A percentile compares a stretch with the other conserved stretches of the same genome.
Conservation (phyloP, 352 stramenopile genomes). For the Pythium pectinolyticum region DNA sequence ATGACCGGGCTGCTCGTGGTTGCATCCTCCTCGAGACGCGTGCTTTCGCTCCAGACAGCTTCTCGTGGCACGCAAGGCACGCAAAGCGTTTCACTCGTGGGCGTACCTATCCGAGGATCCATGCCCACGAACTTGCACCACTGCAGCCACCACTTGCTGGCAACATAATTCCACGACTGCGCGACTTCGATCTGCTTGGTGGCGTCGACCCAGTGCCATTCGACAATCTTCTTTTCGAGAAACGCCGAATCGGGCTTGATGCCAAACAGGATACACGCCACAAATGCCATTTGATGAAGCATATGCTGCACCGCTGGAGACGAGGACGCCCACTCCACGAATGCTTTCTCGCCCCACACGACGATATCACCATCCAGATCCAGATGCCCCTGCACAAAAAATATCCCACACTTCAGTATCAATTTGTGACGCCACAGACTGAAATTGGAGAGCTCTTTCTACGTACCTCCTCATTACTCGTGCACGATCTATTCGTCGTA, state of each 20-base stretch:
- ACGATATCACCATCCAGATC: no score
- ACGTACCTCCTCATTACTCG: conserved; percentile 9
- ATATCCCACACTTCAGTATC: neutral
- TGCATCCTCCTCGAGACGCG: conserved; percentile 17
- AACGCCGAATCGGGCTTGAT: conserved; percentile 68
- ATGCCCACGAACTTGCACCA: conserved; percentile 79
- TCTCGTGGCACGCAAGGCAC: conserved; percentile 53
- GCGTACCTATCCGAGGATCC: conserved; percentile 62
- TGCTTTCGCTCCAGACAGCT: conserved; percentile 38
- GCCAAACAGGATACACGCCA: conserved; percentile 70
- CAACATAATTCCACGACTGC: conserved; percentile 77
- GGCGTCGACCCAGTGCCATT: conserved; percentile 70
- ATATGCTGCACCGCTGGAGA: conserved; percentile 49
- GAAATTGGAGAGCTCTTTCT: neutral
- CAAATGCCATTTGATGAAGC: conserved; percentile 74
- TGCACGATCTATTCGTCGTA: conserved; percentile 11
- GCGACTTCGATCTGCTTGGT: conserved; percentile 45
- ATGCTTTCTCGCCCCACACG: conserved; percentile 42
- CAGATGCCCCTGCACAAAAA: neutral
- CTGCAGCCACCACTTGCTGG: conserved; percentile 72
- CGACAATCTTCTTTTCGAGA: conserved; percentile 71
- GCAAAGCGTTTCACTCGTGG: conserved; percentile 44
- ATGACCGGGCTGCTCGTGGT: conserved; percentile 16
- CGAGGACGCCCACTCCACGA: conserved; percentile 48
- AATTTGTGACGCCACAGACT: neutral